Conservation (phyloP, 2,329 filamentous ascomycete species). For the Ceratocystiopsis sp. region DNA sequence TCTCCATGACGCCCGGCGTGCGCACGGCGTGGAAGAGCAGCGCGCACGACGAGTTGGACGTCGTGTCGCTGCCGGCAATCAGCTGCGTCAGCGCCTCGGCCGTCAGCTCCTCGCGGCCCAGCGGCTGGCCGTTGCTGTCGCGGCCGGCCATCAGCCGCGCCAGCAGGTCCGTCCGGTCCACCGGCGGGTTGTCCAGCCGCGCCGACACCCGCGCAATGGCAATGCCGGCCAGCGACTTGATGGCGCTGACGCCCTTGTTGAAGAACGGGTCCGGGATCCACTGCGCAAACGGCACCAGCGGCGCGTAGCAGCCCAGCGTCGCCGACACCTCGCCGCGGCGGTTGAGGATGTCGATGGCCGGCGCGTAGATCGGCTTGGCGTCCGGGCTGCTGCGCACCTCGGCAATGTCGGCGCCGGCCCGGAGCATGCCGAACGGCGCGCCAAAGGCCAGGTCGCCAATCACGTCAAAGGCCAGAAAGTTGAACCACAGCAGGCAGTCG, state of each 20-base stretch:
- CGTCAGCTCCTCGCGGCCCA: slow-evolving; percentile 60
- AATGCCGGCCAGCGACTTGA: slow-evolving; percentile 71
- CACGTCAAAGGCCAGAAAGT: slow-evolving; percentile 40
- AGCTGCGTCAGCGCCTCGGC: slow-evolving; percentile 82
- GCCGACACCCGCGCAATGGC: slow-evolving; percentile 67
- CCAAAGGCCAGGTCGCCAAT: slow-evolving; percentile 50
- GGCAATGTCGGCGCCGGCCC: slow-evolving; percentile 57
- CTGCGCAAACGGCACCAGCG: slow-evolving; percentile 61
- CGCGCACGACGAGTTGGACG: slow-evolving; percentile 65
- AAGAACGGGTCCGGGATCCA: slow-evolving; percentile 76
- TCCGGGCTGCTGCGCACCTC: slow-evolving; percentile 50
- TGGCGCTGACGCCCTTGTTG: slow-evolving; percentile 52
- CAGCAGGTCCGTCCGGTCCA: slow-evolving; percentile 61
- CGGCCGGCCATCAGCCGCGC: slow-evolving; percentile 72
- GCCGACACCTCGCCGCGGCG: slow-evolving; percentile 73
- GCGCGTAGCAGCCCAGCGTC: slow-evolving; percentile 57
- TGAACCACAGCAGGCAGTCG: slow-evolving; percentile 69
- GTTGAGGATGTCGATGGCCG: slow-evolving; percentile 78
- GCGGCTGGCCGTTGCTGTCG: slow-evolving; percentile 58
- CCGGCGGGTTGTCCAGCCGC: slow-evolving; percentile 52
- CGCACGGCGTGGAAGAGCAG: slow-evolving; percentile 59
- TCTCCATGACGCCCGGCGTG: slow-evolving; percentile 49
- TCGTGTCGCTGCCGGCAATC: slow-evolving; percentile 60
- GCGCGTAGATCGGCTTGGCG: slow-evolving; percentile 47
- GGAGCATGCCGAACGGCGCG: slow-evolving; percentile 68